These are phyloP conservation scores for Podospora anserina DNA, from an alignment of 495 filamentous ascomycete genomes.

Conservation along the genomic window DNA sequence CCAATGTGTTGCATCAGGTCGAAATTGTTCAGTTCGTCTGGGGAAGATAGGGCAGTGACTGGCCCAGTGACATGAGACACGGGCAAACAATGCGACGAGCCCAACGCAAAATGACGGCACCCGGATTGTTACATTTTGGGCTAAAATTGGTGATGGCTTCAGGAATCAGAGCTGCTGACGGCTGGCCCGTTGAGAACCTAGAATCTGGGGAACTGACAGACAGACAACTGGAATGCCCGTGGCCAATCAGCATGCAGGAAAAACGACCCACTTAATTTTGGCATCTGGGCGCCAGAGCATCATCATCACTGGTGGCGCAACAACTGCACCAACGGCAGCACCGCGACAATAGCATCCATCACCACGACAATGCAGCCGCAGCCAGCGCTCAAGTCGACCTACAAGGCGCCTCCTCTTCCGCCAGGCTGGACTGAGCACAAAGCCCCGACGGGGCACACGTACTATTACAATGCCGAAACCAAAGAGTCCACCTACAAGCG, in stretches of 20 bases:
- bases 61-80: background rate
- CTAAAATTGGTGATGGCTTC: background rate
- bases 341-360: background rate
- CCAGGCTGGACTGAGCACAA: slow-evolving; percentile 91
- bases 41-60: background rate
- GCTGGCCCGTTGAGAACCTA: too few relatives aligned
- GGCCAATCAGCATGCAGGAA: background rate
- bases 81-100: background rate
- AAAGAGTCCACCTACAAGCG: slow-evolving; percentile 85
- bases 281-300: background rate
- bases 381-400: slow-evolving; percentile 55
- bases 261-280: slow-evolving; percentile 1
- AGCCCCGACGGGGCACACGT: slow-evolving; percentile 81
- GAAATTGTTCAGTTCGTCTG: background rate
- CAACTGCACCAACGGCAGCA: background rate
- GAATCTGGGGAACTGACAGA: too few relatives aligned
- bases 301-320: slow-evolving; percentile 3
- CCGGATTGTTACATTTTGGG: background rate
- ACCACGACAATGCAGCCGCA: slow-evolving; percentile 44
- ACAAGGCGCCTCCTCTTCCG: slow-evolving; percentile 62
- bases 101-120: background rate
- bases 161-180: too few relatives aligned
- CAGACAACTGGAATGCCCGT: too few relatives aligned
- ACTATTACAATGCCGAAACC: slow-evolving; percentile 84
- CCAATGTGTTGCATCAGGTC: slow-evolving; percentile 5